These are phyloP conservation scores for Pseudocercospora eumusae DNA, from an alignment of 2,329 filamentous ascomycete species.

Conservation along the genomic window DNA sequence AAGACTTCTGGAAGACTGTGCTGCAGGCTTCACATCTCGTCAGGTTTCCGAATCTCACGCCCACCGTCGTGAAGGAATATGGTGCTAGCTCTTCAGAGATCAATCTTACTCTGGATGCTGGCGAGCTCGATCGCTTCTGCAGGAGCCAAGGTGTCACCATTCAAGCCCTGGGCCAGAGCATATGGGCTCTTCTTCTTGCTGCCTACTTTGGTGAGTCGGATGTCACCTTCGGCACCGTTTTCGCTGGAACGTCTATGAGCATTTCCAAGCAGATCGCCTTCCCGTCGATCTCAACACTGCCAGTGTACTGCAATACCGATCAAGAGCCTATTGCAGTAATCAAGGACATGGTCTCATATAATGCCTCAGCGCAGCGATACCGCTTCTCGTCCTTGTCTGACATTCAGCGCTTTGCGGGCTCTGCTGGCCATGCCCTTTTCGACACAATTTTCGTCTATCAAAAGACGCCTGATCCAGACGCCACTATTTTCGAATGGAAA, in stretches of 20 bases:
- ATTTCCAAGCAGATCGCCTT: constrained; percentile 64
- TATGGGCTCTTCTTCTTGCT: constrained; percentile 74
- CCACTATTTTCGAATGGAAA: constrained; percentile 55
- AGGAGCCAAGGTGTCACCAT: constrained; percentile 65
- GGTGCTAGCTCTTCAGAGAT: constrained; percentile 43
- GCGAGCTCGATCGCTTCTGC: constrained; percentile 59
- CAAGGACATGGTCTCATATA: constrained; percentile 64
- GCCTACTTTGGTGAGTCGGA: constrained; percentile 73
- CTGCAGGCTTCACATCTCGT: constrained; percentile 50
- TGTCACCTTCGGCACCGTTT: constrained; percentile 76
- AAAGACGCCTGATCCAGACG: constrained; percentile 45
- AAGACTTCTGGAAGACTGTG: constrained; percentile 64
- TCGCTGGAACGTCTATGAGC: constrained; percentile 70
- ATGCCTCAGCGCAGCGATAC: constrained; percentile 64
- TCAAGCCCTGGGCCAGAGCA: constrained; percentile 72
- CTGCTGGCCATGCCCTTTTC: constrained; percentile 67
- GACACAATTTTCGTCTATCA: constrained; percentile 87
- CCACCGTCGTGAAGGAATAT: constrained; percentile 50
- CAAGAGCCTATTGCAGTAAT: constrained; percentile 61
- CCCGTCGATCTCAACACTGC: constrained; percentile 80
- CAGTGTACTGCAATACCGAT: constrained; percentile 62
- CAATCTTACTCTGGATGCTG: constrained; percentile 45
- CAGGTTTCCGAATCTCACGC: constrained; percentile 75
- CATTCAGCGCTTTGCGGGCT: constrained; percentile 71
- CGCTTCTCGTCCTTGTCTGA: constrained; percentile 71